Percentiles rank a stretch among this genome's conserved stretches.
Evolutionary conservation across 1,139 yeast species (phyloP).

Genomic region (Magnusiomyces ingens): DNA sequence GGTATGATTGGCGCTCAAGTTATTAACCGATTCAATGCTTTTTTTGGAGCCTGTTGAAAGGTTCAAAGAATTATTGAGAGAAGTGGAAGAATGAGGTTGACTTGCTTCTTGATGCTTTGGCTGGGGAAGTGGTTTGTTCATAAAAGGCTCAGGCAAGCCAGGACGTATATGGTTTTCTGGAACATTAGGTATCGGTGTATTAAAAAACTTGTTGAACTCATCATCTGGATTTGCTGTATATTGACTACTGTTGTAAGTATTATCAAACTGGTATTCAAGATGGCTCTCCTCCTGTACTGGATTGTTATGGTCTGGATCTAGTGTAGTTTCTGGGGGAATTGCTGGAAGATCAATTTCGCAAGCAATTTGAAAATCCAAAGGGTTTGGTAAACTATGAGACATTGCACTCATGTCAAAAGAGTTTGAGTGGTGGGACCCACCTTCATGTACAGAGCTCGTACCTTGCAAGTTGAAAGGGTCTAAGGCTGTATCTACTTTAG

Average conservation of each 20-base stretch:
- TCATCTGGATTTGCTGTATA: slow-evolving; percentile 9
- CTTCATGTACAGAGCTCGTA: background rate
- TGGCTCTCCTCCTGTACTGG: background rate
- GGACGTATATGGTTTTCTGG: no score
- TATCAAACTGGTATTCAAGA: background rate
- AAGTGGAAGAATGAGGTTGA: background rate
- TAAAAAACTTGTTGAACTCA: slow-evolving; percentile 10
- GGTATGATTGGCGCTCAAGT: background rate
- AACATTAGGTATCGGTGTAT: background rate
- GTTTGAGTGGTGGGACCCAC: background rate
- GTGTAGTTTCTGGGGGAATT: slow-evolving; percentile 13
- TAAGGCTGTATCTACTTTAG: background rate
- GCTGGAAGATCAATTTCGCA: slow-evolving; percentile 8
- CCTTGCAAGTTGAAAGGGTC: background rate
- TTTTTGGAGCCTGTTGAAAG: background rate
- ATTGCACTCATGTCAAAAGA: slow-evolving; percentile 3
- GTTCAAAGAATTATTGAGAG: background rate
- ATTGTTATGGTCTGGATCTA: background rate
- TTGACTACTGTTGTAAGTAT: background rate
- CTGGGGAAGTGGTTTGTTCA: slow-evolving; percentile 4
- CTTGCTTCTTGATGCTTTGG: background rate
- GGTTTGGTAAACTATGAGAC: slow-evolving; percentile 4
- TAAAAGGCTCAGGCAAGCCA: no score
- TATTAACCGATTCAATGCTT: background rate
- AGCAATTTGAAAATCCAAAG: slow-evolving; percentile 9